phyloP scores from a whole-genome alignment of 2,329 filamentous ascomycete genomes.

The Fusarium concolor region DNA sequence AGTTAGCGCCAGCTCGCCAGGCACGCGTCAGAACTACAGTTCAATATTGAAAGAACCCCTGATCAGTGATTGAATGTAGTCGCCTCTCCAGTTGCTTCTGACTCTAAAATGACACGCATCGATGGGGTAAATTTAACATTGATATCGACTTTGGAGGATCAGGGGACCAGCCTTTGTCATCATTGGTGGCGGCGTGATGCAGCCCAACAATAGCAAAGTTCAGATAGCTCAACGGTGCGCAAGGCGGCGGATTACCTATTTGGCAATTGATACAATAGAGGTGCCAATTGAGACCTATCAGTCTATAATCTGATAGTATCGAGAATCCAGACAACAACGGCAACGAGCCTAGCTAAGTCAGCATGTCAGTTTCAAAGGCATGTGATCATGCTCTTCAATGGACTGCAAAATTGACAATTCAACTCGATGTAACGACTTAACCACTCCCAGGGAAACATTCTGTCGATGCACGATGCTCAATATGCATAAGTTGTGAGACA shows the following conservation, averaged over 20 bases:
- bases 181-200: background rate
- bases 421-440: slow-evolving; percentile 16
- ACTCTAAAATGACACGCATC: slow-evolving; percentile 9
- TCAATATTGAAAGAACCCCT: slow-evolving; percentile 17
- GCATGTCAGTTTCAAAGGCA: slow-evolving; percentile 26
- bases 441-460: background rate
- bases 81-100: background rate
- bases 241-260: slow-evolving; percentile 17
- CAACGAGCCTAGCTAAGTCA: slow-evolving; percentile 8
- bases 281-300: slow-evolving; percentile 12
- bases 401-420: slow-evolving; percentile 8
- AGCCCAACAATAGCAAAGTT: slow-evolving; percentile 14
- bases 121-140: background rate
- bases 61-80: background rate
- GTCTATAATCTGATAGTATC: slow-evolving; percentile 5
- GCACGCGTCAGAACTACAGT: slow-evolving; percentile 26
- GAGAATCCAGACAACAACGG: slow-evolving; percentile 2
- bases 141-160: slow-evolving; percentile 22
- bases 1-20: slow-evolving; percentile 34
- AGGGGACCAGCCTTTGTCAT: background rate
- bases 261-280: background rate
- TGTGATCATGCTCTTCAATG: slow-evolving; percentile 9
- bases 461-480: slow-evolving; percentile 6
- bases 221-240: slow-evolving; percentile 15
- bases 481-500: slow-evolving; percentile 31